A percentile compares a stretch with the other conserved stretches of the same genome.
phyloP scores from a whole-genome alignment of 1,284 basidiomycete genomes.

The Volvariella volvacea region DNA sequence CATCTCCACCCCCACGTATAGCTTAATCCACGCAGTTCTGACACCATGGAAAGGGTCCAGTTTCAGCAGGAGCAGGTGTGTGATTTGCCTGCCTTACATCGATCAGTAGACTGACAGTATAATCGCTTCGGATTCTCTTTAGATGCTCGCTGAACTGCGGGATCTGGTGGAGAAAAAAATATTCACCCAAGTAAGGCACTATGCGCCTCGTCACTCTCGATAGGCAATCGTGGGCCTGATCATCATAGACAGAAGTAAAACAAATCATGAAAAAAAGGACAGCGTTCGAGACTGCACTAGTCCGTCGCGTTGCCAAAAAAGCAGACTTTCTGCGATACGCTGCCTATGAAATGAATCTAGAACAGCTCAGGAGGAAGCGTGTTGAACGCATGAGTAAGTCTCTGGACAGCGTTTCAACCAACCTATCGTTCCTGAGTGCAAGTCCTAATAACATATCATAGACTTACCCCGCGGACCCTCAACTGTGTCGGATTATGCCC shows the following conservation, averaged over 20 bases:
- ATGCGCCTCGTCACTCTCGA: not conserved
- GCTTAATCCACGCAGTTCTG: not conserved
- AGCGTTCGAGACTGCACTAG: conserved; percentile 76
- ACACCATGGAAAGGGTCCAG: conserved; percentile 85
- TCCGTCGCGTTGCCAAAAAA: conserved; percentile 80
- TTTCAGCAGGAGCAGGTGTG: conserved; percentile 86
- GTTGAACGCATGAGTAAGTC: conserved; percentile 66
- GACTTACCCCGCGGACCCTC: conserved; percentile 47
- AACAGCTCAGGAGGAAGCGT: conserved; percentile 73
- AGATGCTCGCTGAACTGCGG: conserved; percentile 95
- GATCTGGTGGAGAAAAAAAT: conserved; percentile 85
- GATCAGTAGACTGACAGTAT: conserved; percentile 3
- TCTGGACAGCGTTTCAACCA: not conserved
- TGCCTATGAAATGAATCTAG: conserved; percentile 87
- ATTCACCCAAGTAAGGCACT: conserved; percentile 68
- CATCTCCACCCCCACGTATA: not conserved
- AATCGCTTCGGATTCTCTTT: conserved; percentile 5
- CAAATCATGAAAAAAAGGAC: conserved; percentile 85
- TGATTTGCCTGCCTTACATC: not conserved
- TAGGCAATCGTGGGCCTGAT: not conserved
- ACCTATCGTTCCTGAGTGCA: conserved; percentile 4
- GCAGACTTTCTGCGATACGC: conserved; percentile 89
- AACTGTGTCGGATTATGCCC: conserved; percentile 76
- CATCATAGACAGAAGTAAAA: conserved; percentile 64
- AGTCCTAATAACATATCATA: conserved; percentile 16